Evolutionary conservation across 1,139 yeast species (phyloP).

Genomic region (Magnusiomyces tetraspermus): DNA sequence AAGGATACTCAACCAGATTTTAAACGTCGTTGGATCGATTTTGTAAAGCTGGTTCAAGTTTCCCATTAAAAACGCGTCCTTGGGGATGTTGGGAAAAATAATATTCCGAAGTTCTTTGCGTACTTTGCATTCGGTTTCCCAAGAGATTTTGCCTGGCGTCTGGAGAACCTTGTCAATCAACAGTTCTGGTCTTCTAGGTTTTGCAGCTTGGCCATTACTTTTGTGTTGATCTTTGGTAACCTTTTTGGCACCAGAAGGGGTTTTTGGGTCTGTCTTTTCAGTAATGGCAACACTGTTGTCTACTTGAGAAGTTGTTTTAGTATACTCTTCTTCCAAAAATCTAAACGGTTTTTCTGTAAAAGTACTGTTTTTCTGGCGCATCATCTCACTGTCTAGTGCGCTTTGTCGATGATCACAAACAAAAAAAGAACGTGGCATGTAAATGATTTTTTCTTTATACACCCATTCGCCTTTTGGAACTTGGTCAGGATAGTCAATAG

Average conservation of each 20-base stretch:
- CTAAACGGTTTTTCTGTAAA: neutral
- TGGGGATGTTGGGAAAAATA: conserved; percentile 26
- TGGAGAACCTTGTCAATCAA: conserved; percentile 7
- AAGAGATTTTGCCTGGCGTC: conserved; percentile 14
- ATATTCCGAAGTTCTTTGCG: conserved; percentile 22
- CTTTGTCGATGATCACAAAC: conserved; percentile 32
- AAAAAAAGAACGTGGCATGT: conserved; percentile 30
- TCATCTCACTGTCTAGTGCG: conserved; percentile 23
- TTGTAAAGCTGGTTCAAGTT: conserved; percentile 33
- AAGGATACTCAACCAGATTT: conserved; percentile 28
- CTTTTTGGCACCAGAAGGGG: neutral
- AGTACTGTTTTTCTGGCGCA: conserved; percentile 4
- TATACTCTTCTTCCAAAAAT: neutral
- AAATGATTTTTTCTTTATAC: conserved; percentile 27
- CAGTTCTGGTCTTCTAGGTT: neutral
- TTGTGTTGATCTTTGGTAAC: too few relatives aligned
- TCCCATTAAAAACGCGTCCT: conserved; percentile 27
- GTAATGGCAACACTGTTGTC: neutral
- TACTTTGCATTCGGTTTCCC: conserved; percentile 24
- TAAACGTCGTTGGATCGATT: conserved; percentile 29
- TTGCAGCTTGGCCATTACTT: neutral
- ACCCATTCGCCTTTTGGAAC: conserved; percentile 13
- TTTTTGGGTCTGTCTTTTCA: neutral
- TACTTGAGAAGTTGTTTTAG: neutral
- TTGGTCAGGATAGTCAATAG: conserved; percentile 12